These are phyloP conservation scores for Blastobotrys malaysiensis DNA, from an alignment of 1,139 yeast genomes.

Conservation along the genomic window DNA sequence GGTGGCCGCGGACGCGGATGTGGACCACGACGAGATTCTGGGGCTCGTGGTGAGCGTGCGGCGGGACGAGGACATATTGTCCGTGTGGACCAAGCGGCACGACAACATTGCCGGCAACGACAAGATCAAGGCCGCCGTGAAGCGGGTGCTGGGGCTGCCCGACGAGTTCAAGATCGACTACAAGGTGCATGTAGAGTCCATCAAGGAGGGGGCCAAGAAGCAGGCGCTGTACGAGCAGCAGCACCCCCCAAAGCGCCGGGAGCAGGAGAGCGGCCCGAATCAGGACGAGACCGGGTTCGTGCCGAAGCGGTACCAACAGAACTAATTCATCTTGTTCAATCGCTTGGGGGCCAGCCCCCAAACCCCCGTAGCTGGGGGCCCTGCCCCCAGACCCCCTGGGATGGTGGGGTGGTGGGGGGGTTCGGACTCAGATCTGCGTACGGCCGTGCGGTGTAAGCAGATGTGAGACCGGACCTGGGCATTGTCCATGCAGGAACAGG, in stretches of 20 bases:
- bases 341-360: neutral
- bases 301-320: neutral
- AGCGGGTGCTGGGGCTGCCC: constrained; percentile 24
- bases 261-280: neutral
- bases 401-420: too few species aligned
- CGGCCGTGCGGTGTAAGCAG: neutral
- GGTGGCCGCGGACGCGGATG: constrained; percentile 18
- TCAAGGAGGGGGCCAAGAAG: constrained; percentile 23
- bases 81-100: constrained; percentile 32
- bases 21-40: constrained; percentile 29
- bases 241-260: neutral
- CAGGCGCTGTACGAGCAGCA: constrained; percentile 15
- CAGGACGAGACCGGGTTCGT: neutral
- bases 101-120: constrained; percentile 18
- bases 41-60: constrained; percentile 36
- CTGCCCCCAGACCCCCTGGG: neutral
- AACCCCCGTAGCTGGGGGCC: neutral
- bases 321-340: neutral
- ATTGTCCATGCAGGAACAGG: neutral
- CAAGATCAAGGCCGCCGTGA: constrained; percentile 19
- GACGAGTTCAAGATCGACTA: constrained; percentile 25
- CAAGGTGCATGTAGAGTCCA: constrained; percentile 31
- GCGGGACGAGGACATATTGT: constrained; percentile 34
- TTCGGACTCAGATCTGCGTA: neutral
- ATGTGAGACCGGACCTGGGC: neutral